Evolutionary conservation across 2,329 filamentous ascomycete genomes (phyloP).

Genomic region (Aspergillus texensis): DNA sequence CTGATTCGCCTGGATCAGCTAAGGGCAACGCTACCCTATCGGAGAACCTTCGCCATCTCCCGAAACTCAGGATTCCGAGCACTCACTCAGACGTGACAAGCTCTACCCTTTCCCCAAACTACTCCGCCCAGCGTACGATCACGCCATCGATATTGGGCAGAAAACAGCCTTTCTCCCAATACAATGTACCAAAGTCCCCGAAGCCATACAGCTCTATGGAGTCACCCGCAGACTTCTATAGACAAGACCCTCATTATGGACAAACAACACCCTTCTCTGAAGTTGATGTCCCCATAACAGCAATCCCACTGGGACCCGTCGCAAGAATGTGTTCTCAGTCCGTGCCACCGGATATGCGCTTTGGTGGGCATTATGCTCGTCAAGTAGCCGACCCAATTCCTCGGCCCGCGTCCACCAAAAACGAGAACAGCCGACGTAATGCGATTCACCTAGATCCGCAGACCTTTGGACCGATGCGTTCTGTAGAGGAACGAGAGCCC

Average conservation of each 20-base stretch:
- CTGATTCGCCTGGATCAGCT: slow-evolving; percentile 8
- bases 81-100: slow-evolving; percentile 30
- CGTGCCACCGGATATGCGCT: slow-evolving; percentile 91
- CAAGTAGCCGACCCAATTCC: slow-evolving; percentile 45
- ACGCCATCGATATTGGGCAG: slow-evolving; percentile 30
- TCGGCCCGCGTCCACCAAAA: slow-evolving; percentile 47
- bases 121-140: slow-evolving; percentile 33
- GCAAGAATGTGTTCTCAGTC: slow-evolving; percentile 82
- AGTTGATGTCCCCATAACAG: slow-evolving; percentile 84
- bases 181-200: slow-evolving; percentile 29
- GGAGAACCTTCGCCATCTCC: slow-evolving; percentile 57
- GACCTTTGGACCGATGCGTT: slow-evolving; percentile 22
- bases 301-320: slow-evolving; percentile 70
- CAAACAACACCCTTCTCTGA: slow-evolving; percentile 89
- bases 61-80: slow-evolving; percentile 59
- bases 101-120: slow-evolving; percentile 21
- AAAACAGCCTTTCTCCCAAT: slow-evolving; percentile 22
- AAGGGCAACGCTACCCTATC: slow-evolving; percentile 25
- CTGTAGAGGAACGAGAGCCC: slow-evolving; percentile 29
- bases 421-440: slow-evolving; percentile 40
- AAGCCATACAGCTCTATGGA: slow-evolving; percentile 12
- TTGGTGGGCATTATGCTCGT: slow-evolving; percentile 52
- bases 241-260: slow-evolving; percentile 46
- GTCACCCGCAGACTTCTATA: slow-evolving; percentile 65
- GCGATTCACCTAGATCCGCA: slow-evolving; percentile 20